A percentile compares a stretch with the other conserved stretches of the same genome.
phyloP scores from a whole-genome alignment of 1,284 basidiomycete species.

The Cutaneotrichosporon cavernicola region DNA sequence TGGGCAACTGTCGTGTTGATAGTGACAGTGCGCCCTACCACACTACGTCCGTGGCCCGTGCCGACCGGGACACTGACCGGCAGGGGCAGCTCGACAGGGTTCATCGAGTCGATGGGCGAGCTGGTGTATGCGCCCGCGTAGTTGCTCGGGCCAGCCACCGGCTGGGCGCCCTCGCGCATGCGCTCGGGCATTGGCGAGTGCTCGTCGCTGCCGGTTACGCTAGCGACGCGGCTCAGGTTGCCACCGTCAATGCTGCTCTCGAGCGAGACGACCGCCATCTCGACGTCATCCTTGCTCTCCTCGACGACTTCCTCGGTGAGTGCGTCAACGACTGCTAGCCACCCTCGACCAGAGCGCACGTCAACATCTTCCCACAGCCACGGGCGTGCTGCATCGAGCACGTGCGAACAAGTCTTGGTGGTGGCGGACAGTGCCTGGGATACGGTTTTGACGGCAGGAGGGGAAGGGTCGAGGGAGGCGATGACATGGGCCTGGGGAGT shows the following conservation, averaged over 20 bases:
- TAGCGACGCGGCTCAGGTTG: neutral
- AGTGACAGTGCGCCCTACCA: constrained; percentile 14
- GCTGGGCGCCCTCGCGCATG: neutral
- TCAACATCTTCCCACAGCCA: constrained; percentile 53
- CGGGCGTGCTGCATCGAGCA: constrained; percentile 47
- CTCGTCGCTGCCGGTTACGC: constrained; percentile 1
- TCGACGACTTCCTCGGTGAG: constrained; percentile 48
- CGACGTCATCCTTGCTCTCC: constrained; percentile 13
- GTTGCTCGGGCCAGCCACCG: constrained; percentile 4
- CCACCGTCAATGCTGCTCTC: neutral
- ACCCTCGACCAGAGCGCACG: constrained; percentile 48
- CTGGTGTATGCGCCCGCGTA: neutral
- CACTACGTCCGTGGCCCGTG: constrained; percentile 8
- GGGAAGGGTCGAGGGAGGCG: constrained; percentile 36
- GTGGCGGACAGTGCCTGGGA: constrained; percentile 31
- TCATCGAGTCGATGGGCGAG: neutral
- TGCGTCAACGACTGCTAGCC: constrained; percentile 52
- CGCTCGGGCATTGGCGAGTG: neutral
- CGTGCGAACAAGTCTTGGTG: constrained; percentile 28
- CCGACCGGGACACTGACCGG: constrained; percentile 13
- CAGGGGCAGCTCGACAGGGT: constrained; percentile 3
- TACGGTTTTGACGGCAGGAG: constrained; percentile 24
- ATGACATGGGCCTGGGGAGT: constrained; percentile 32
- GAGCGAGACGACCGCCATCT: neutral
- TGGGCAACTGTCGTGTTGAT: constrained; percentile 19